Conservation (phyloP, 2,329 filamentous ascomycete genomes). For the Aspergillus bombycis region DNA sequence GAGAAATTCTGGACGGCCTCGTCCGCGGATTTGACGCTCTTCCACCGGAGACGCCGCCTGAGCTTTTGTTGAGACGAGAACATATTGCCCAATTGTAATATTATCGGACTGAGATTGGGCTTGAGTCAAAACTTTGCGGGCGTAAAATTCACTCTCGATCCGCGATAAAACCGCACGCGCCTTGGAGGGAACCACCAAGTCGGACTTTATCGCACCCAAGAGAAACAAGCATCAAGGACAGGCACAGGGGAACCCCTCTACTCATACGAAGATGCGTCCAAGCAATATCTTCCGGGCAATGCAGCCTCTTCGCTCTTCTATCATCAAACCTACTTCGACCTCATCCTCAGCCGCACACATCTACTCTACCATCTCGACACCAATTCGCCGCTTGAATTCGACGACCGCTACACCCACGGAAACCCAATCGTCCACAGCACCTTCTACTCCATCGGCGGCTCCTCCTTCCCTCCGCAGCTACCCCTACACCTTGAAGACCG, state of each 20-base stretch:
- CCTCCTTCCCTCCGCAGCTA: conserved; percentile 39
- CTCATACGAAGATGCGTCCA: conserved; percentile 30
- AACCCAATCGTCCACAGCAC: not conserved
- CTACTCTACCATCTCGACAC: conserved; percentile 18
- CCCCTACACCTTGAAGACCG: conserved; percentile 39
- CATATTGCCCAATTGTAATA: not conserved
- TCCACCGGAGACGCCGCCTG: conserved; percentile 6
- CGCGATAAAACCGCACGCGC: too few species aligned
- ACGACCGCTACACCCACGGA: conserved; percentile 17
- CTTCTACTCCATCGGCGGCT: conserved; percentile 17
- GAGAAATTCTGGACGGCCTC: conserved; percentile 34
- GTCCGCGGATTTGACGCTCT: conserved; percentile 12
- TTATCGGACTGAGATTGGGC: not conserved
- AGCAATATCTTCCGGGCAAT: conserved; percentile 35
- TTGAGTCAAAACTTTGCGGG: not conserved
- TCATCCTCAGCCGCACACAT: conserved; percentile 21
- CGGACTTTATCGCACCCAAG: not conserved
- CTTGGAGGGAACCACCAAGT: not conserved
- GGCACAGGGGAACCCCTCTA: not conserved
- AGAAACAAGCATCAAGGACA: not conserved
- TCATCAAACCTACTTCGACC: conserved; percentile 30
- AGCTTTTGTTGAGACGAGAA: not conserved
- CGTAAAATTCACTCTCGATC: too few species aligned
- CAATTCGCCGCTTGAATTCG: conserved; percentile 15
- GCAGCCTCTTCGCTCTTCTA: conserved; percentile 34